Conservation (phyloP, 768 basidiomycete species). For the Boletales sp. region DNA sequence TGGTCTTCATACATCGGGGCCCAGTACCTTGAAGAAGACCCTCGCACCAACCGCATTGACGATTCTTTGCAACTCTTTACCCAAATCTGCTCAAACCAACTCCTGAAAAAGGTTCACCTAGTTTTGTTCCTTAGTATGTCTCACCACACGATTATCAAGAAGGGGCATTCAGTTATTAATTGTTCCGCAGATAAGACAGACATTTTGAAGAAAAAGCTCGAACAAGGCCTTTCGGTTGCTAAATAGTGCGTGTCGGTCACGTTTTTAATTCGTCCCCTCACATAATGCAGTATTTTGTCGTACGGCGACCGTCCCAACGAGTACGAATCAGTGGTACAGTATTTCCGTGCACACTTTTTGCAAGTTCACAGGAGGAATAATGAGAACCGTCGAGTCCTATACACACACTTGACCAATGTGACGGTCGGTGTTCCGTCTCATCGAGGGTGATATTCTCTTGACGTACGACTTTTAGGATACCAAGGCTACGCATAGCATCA, state of each 20-base stretch:
- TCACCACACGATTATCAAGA: not conserved
- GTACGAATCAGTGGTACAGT: slow-evolving; percentile 76
- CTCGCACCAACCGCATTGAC: slow-evolving; percentile 79
- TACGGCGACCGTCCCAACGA: slow-evolving; percentile 79
- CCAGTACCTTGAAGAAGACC: slow-evolving; percentile 85
- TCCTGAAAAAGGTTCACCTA: slow-evolving; percentile 67
- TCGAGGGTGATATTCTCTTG: not conserved
- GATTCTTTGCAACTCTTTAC: slow-evolving; percentile 88
- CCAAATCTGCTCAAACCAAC: slow-evolving; percentile 75
- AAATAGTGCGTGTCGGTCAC: slow-evolving; percentile 60
- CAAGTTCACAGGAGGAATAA: slow-evolving; percentile 78
- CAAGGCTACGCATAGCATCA: slow-evolving; percentile 78
- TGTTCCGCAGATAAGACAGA: slow-evolving; percentile 66
- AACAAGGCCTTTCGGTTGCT: slow-evolving; percentile 63
- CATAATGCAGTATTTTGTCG: slow-evolving; percentile 61
- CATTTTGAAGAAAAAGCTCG: slow-evolving; percentile 68
- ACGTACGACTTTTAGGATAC: slow-evolving; percentile 53
- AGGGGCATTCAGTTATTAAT: not conserved
- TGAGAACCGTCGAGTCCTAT: slow-evolving; percentile 75
- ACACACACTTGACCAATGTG: slow-evolving; percentile 78
- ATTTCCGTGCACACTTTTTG: slow-evolving; percentile 85
- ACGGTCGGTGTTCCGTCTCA: slow-evolving; percentile 45
- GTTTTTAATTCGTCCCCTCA: slow-evolving; percentile 7
- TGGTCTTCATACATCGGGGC: not conserved
- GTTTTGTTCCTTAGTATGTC: slow-evolving; percentile 57